Evolutionary conservation across 208 protist genomes (phyloP), one percentile per base, ranked within the genome.

Genomic region (Trypanosoma theileri): DNA sequence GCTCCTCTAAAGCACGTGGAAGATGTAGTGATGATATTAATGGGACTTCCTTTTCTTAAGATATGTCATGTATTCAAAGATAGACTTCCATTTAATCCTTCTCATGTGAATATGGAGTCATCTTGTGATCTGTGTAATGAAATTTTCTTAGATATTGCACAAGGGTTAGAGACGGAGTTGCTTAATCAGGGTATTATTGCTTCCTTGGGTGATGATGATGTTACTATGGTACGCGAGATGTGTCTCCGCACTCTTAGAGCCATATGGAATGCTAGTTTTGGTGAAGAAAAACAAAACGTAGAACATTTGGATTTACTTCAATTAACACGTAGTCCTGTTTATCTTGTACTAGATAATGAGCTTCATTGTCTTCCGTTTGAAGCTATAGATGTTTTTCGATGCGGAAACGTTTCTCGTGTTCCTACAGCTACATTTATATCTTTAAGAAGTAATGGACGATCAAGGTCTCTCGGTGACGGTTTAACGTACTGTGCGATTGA

Each of bases 341-440:
- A 89, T 55, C 54, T 94, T 44, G 53, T 80, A 11, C 53, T 91
- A 12, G 71, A 77, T 45, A 69, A 75, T 40, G 77, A 79, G 53
- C 74, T 92, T 66, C 81, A 91, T 51, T 41, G 21, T 19, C 61
- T 93, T 59, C 85, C 85, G 28, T 89, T 80, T 77, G 88, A 94
- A 61, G 80, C 71, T 35, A 66, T 85, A 42, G 81, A 83, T 13
- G 79, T 79, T 28, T 73, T 82, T 59, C 71, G 71, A 11, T 45
- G 56, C 21, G 73, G 71, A 13, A 90, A 79, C 65, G 58, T 65
- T 22, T 82, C 88, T 12, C 82, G 88, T 40, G 73, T 88, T 54
- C 69, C 75, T 31, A 70, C 61, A 59, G 21, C 42, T 14, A 52
- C 28, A 44, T 75, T 68, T 59, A 41, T 75, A 48, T 56, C 61